Evolutionary conservation across 805 yeast species (phyloP), one percentile per base, ranked within the genome.

Genomic region (Sugiyamaella lignohabitans): DNA sequence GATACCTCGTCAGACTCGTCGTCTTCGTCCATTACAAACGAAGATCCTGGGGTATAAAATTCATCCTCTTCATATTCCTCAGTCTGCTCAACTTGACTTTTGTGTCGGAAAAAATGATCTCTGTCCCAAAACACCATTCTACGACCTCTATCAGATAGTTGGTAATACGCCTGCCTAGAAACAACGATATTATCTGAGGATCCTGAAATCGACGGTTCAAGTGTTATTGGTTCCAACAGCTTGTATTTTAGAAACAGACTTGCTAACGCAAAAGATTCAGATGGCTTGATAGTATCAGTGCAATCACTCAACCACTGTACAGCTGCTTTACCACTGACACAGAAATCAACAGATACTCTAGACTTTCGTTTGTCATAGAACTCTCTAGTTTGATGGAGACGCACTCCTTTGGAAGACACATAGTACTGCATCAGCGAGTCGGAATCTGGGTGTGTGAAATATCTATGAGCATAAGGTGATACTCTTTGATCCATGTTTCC

Each of bases 281-380:
- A 10, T 1, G 42, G 59, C 43, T 72, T 72, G 53, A 80, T 61
- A 1, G 82, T 69, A 57, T 86, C 93, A 0, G 96, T 84, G 59
- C 96, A 88, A 53, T 91, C 98, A 78, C 83, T 73, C 4, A 91
- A 58, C 95, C 96, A 91, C 58, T 88, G 96, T 64, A 80, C 74
- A 0, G 83, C 68, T 0, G 93, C 83, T 55, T 84, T 84, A 0
- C 96, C 94, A 1, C 84, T 74, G 51, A 86, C 72, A 45, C 79
- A 74, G 54, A 71, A 73, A n/a, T 70, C 65, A 2, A 73, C 58
- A 1, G 38, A 37, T 17, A 45, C 17, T 18, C 23, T 5, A 16
- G 3, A 16, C 19, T 45, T 42, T 3, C 5, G 11, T 14, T 3
- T 20, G 23, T 22, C 24, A 5, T 21, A 44, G 49, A 74, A 71